Base-by-base conservation (phyloP, 2,329 filamentous ascomycete species). In the Microcyclosporella mali region DNA sequence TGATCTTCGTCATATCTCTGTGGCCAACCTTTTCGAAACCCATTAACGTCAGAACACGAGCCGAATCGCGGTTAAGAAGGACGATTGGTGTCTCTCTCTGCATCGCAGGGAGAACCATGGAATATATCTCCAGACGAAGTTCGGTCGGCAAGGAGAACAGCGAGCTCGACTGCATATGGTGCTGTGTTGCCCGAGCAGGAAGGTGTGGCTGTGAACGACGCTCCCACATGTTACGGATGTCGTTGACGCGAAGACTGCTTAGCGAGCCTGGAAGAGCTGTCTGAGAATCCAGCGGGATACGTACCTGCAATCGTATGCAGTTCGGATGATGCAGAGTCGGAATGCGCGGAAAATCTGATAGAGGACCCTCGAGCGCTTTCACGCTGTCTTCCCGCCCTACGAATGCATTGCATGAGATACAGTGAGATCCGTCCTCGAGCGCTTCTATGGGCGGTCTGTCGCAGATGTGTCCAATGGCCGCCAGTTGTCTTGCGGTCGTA, bases 61-160 rank as follows among this genome's bases (percentile, higher is more conserved):
- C 43, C 2, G 55, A 56, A 38, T 59, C 56, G 14, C 49, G 45
- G 37, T 57, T 49, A 4, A 55, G 44, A 6, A 50, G 43, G 8
- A 55, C 46, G 17, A 61, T 59, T 4, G 50, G 47, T 8, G 44
- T 60, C 30, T 41, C 46, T 14, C 53, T 19, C 21, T 47, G 46
- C 28, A 58, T 30, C 12, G 31, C 29, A 6, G 58, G 55, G 12
- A 73, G 59, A 19, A 71, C 59, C 21, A 58, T 53, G 21, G 54
- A 49, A 58, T 71, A 76, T 25, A 84, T 75, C 56, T 82, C 71
- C 37, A 82, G 75, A 18, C 73, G 72, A 3, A 85, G 68, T 53
- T 84, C 81, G 2, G 70, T 69, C 17, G 83, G 73, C 1, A 85
- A 69, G 12, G 51, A 58, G 60, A 71, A 68, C 42, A 71, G 52